Conservation (phyloP, 2,329 filamentous ascomycete genomes). For the Talaromyces sp. region DNA sequence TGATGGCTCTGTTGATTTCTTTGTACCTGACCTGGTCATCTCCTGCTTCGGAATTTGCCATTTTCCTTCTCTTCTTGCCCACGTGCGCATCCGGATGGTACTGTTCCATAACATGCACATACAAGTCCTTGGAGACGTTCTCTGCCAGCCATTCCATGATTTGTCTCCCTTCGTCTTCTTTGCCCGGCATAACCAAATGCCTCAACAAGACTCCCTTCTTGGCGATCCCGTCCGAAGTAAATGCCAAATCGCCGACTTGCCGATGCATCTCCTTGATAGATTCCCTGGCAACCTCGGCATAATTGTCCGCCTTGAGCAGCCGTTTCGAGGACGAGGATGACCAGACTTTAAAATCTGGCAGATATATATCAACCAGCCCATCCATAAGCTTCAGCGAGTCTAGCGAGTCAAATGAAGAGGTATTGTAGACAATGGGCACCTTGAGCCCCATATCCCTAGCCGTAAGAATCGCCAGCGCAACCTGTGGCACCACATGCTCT, state of each 20-base stretch:
- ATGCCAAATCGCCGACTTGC: constrained; percentile 78
- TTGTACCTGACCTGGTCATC: constrained; percentile 53
- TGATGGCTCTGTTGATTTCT: constrained; percentile 72
- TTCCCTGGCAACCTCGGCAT: constrained; percentile 65
- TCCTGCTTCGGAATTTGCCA: constrained; percentile 21
- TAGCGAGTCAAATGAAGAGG: constrained; percentile 71
- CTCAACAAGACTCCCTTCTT: constrained; percentile 70
- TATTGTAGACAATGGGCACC: constrained; percentile 79
- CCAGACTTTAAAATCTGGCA: constrained; percentile 89
- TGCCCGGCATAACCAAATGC: constrained; percentile 80
- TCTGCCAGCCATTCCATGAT: constrained; percentile 73
- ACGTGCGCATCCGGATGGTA: constrained; percentile 78
- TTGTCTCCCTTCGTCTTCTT: constrained; percentile 64
- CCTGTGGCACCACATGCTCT: constrained; percentile 80
- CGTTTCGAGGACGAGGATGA: constrained; percentile 59
- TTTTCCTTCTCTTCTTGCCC: constrained; percentile 56
- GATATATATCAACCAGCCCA: constrained; percentile 76
- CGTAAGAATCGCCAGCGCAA: constrained; percentile 68
- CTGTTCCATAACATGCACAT: constrained; percentile 86
- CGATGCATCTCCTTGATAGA: constrained; percentile 74
- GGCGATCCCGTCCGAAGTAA: constrained; percentile 74
- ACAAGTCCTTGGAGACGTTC: constrained; percentile 67
- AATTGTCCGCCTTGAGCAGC: constrained; percentile 73
- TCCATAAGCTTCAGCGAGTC: constrained; percentile 68
- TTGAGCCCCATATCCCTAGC: constrained; percentile 64